These are phyloP conservation scores for Mycena chlorophos DNA, from an alignment of 768 basidiomycete genomes.

Conservation along the genomic window DNA sequence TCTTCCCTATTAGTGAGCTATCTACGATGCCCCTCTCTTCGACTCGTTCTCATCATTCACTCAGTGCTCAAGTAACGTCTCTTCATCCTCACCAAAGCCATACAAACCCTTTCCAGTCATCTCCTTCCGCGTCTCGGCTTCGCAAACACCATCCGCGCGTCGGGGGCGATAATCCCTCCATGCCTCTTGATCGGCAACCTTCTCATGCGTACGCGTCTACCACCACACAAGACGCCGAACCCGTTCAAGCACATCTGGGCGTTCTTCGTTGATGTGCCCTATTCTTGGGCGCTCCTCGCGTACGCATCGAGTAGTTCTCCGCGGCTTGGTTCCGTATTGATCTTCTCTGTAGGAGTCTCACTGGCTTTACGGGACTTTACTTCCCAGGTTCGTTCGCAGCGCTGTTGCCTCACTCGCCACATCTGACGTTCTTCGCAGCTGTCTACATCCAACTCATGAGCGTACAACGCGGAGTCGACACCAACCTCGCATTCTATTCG, in stretches of 20 bases:
- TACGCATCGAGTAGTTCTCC: neutral
- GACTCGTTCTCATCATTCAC: neutral
- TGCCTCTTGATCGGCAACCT: conserved; percentile 1
- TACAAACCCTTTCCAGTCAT: neutral
- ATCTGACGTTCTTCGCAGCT: no score
- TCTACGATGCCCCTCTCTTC: neutral
- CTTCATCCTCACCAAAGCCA: neutral
- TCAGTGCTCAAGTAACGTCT: conserved; percentile 6
- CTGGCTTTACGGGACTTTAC: neutral
- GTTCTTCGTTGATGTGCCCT: neutral
- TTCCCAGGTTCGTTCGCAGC: no score
- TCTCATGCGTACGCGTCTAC: conserved; percentile 1
- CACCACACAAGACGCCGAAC: neutral
- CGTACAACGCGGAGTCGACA: neutral
- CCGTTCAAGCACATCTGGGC: neutral
- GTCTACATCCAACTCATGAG: conserved; percentile 7
- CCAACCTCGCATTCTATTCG: conserved; percentile 3
- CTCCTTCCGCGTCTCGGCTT: conserved; percentile 3
- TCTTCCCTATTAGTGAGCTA: conserved; percentile 2
- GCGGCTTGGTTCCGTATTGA: neutral
- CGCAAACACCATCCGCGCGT: neutral
- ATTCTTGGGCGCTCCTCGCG: neutral
- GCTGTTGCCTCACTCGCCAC: no score
- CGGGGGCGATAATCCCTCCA: neutral
- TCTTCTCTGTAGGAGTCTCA: neutral